Base-by-base conservation (phyloP, 768 basidiomycete genomes). In the Leucocoprinus sp. region DNA sequence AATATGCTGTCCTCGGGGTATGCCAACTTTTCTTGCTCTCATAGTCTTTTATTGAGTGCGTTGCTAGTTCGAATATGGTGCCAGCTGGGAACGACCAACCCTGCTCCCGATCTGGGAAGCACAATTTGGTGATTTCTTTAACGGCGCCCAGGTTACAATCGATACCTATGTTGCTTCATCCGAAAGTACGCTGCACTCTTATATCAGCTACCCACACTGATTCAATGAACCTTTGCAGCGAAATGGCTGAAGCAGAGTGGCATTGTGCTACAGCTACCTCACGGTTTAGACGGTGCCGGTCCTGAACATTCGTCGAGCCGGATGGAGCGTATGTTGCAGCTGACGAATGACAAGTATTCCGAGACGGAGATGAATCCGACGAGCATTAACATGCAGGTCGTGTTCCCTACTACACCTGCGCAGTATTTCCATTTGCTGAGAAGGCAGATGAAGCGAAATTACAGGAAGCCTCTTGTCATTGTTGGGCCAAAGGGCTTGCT, bases 181-280 rank as follows among this genome's bases (percentile, higher is more conserved):
- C 14, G 88, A 93, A 64, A 83, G 91, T 90, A 54, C 47, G 83
- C 63, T 9, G n/a, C 1, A 11, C 14, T 8, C 8, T 17, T 26
- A 35, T 38, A 45, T 37, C 35, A 43, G 22, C 31, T 24, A 24
- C 7, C 12, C 11, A 18, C 31, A n/a, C 0, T n/a, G n/a, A 21
- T 27, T 15, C 7, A 37, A 33, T 5, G 8, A 17, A 43, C 19
- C 31, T 36, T 9, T 38, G 6, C 52, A 91, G 89, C 91, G 3
- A 96, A 96, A 68, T 96, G 93, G 93, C 64, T 89, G 37, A 87
- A 82, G 59, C 92, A 95, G 64, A 93, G 89, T 53, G 92, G 85
- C 0, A 73, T 96, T 17, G 82, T 90, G 3, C 64, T 96, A 47
- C 75, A 91, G 37, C 70, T 96, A 0, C 92, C 92, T 19, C 92